Evolutionary conservation across 805 yeast genomes (phyloP), one percentile per base, ranked within the genome.

Genomic region (Saturnispora quitensis): DNA sequence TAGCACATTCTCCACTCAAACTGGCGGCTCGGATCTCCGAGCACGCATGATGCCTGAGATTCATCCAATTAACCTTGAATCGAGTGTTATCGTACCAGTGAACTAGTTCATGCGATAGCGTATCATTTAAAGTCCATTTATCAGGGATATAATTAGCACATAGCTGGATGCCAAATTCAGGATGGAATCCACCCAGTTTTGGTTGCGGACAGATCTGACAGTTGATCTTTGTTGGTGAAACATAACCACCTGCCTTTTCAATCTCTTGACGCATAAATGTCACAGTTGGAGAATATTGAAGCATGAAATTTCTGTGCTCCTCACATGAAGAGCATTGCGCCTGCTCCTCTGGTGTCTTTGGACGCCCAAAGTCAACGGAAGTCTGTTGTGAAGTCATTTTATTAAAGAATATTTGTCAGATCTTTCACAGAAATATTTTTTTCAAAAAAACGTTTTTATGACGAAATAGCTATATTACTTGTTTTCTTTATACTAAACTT

Each of bases 21-120:
- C 89, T 83, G 10, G 95, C 84, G 0, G 99, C 99, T 54, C 99
- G 75, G 48, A 93, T 88, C 67, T 93, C 99, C 1, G 97, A 84
- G 66, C 99, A 93, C 0, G 99, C 99, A 64, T 91, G 98, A 63
- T 93, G 99, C 61, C 81, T 79, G 62, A 93, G 71, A 66, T 91
- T 80, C 51, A 75, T 62, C 85, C 96, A 86, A 66, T 93, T 88
- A 2, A 93, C 89, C 50, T 88, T 73, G 73, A 93, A 93, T 66
- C 89, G 84, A 57, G 87, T 72, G 62, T 89, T 83, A 68, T 93
- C 99, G 67, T 88, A 93, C 55, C 89, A 93, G 67, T 93, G 99
- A 34, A 93, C 81, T 65, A 93, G 73, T 64, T 93, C 99, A 64
- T 93, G 99, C 2, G 97, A 77, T 56, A 93, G 69, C 0, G 95